A percentile compares a stretch with the other conserved stretches of the same genome.
These are phyloP conservation scores for Penicillium crustosum DNA, from an alignment of 2,329 filamentous ascomycete species.

Conservation along the genomic window DNA sequence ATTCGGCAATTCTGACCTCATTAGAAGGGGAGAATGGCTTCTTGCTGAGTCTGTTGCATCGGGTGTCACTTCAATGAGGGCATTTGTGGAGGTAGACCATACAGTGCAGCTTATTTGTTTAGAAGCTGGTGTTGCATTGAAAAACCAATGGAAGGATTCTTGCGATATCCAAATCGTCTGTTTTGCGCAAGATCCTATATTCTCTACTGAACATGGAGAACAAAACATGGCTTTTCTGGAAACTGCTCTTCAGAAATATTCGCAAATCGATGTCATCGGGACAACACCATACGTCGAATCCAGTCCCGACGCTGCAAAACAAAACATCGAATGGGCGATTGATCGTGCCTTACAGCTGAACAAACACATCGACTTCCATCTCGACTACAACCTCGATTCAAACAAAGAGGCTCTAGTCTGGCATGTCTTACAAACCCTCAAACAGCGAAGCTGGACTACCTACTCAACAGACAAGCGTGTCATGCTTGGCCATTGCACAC, in stretches of 20 bases:
- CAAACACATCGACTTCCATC: constrained; percentile 67
- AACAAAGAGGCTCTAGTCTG: constrained; percentile 53
- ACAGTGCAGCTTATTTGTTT: constrained; percentile 60
- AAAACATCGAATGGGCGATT: constrained; percentile 65
- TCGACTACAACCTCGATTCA: constrained; percentile 66
- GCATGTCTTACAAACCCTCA: constrained; percentile 55
- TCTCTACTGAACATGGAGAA: constrained; percentile 55
- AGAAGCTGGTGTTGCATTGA: constrained; percentile 58
- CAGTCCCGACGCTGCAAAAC: constrained; percentile 47
- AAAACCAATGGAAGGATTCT: constrained; percentile 52
- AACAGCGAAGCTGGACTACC: constrained; percentile 51
- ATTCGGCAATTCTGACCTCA: constrained; percentile 63
- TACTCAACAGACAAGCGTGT: constrained; percentile 50
- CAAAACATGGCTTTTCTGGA: constrained; percentile 55
- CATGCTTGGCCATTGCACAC: constrained; percentile 67
- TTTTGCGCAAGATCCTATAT: constrained; percentile 70
- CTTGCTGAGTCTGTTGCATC: constrained; percentile 63
- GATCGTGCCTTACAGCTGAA: constrained; percentile 50
- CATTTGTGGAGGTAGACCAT: constrained; percentile 70
- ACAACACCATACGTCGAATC: constrained; percentile 70
- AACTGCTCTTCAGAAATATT: constrained; percentile 40
- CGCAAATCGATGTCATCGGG: constrained; percentile 60
- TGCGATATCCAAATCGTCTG: constrained; percentile 66
- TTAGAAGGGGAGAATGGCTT: constrained; percentile 63
- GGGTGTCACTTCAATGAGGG: constrained; percentile 68